These are phyloP conservation scores for Cutaneotrichosporon cyanovorans DNA, from an alignment of 1,284 basidiomycete genomes.

Conservation along the genomic window DNA sequence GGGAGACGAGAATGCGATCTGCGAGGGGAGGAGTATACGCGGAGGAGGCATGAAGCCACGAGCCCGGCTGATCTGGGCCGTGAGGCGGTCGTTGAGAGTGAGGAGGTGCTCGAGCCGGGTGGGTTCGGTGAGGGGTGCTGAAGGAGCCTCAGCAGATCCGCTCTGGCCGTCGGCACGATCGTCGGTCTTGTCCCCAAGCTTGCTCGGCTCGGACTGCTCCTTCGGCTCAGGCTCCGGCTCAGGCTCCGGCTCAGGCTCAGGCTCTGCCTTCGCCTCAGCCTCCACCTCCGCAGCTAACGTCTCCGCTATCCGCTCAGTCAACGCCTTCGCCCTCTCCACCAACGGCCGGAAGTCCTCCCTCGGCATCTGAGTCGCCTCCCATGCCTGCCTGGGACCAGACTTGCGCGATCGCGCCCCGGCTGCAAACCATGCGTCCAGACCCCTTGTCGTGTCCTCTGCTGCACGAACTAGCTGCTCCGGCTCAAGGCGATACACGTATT, in stretches of 20 bases:
- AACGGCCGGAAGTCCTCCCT: slow-evolving; percentile 40
- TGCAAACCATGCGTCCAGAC: slow-evolving; percentile 38
- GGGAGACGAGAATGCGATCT: slow-evolving; percentile 22
- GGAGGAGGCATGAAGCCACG: slow-evolving; percentile 34
- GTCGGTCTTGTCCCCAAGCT: too few species aligned
- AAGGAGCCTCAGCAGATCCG: too few species aligned
- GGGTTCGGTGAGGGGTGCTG: too few species aligned
- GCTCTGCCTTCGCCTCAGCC: slow-evolving; percentile 33
- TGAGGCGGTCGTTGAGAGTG: slow-evolving; percentile 62
- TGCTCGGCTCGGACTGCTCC: background rate
- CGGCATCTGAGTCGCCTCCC: slow-evolving; percentile 41
- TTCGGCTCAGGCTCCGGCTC: too few species aligned
- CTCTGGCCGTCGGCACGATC: too few species aligned
- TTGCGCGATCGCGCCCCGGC: slow-evolving; percentile 14
- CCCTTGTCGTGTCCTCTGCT: slow-evolving; percentile 48
- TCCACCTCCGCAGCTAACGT: slow-evolving; percentile 58
- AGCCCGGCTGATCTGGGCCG: slow-evolving; percentile 46
- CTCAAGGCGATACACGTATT: slow-evolving; percentile 46
- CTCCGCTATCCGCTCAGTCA: slow-evolving; percentile 56
- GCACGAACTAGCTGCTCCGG: slow-evolving; percentile 53
- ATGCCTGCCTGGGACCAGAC: slow-evolving; percentile 23
- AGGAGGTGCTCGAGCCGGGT: slow-evolving; percentile 58
- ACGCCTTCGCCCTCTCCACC: slow-evolving; percentile 50
- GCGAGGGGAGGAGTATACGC: slow-evolving; percentile 34
- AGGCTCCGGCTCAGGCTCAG: background rate